Conservation (phyloP, 2,329 filamentous ascomycete genomes). For the Fulvia fulva region DNA sequence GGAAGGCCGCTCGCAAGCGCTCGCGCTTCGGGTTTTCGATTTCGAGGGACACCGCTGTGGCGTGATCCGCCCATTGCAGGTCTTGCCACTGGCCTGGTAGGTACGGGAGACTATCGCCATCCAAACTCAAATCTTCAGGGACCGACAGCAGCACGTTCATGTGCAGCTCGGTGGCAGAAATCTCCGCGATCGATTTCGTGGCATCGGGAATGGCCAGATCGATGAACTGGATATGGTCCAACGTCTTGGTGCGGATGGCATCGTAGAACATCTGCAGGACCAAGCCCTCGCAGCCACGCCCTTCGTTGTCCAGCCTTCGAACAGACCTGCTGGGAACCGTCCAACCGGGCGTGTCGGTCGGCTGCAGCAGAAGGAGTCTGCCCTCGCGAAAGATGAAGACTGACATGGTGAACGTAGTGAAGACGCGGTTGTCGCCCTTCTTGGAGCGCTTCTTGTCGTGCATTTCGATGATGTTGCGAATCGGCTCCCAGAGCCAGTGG, state of each 20-base stretch:
- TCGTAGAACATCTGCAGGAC: neutral
- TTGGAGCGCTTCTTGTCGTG: neutral
- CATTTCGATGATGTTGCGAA: neutral
- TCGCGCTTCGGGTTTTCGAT: neutral
- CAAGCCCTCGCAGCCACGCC: neutral
- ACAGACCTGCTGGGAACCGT: neutral
- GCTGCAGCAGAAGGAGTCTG: neutral
- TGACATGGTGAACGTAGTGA: neutral
- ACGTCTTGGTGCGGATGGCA: neutral
- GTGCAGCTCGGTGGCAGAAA: neutral
- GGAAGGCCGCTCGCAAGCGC: neutral
- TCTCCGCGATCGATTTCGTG: neutral
- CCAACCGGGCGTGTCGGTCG: neutral
- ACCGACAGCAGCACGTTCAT: neutral
- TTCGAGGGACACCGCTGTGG: neutral
- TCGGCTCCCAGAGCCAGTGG: neutral
- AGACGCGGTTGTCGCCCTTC: neutral
- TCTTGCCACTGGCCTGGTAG: neutral
- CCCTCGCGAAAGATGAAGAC: neutral
- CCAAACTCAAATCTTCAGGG: neutral
- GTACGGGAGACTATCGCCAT: neutral
- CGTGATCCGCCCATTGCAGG: neutral
- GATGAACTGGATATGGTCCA: neutral
- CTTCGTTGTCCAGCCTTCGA: neutral
- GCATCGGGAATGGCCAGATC: neutral